phyloP scores from a whole-genome alignment of 768 basidiomycete genomes.

The Psilocybe subaeruginosa region DNA sequence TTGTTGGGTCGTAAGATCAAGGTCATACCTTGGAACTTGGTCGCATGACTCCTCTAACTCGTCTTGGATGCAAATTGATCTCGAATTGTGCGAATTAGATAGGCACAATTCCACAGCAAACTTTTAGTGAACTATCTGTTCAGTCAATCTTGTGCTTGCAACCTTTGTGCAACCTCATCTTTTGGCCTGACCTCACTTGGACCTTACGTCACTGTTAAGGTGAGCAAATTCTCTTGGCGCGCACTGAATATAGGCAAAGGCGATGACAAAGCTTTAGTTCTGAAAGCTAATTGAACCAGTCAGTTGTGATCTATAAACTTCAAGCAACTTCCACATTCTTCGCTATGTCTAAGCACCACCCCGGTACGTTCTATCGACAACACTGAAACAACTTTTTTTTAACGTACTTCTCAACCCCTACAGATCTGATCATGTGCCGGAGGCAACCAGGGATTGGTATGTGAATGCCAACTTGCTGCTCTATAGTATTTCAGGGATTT shows the following conservation, averaged over 20 bases:
- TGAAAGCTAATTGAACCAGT: neutral
- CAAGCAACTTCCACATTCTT: neutral
- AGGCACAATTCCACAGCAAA: too few species aligned
- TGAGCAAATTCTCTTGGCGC: too few species aligned
- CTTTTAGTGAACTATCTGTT: too few species aligned
- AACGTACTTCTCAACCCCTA: neutral
- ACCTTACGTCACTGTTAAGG: too few species aligned
- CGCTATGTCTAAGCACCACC: slow-evolving; percentile 89
- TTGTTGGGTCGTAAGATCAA: too few species aligned
- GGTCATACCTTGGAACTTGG: too few species aligned
- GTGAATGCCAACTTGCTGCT: slow-evolving; percentile 8
- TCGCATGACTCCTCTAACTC: too few species aligned
- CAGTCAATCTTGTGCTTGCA: too few species aligned
- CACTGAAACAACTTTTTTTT: neutral
- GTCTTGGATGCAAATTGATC: too few species aligned
- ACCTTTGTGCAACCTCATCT: too few species aligned
- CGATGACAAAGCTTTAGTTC: neutral
- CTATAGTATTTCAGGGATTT: neutral
- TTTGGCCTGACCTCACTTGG: too few species aligned
- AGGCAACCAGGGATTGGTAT: slow-evolving; percentile 95
- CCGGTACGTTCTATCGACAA: slow-evolving; percentile 47
- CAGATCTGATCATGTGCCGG: slow-evolving; percentile 98
- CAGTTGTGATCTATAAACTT: neutral
- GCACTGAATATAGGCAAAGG: neutral
- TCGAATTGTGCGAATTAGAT: too few species aligned